Base-by-base conservation (phyloP, 148 eudicot species). In the Oxyria digyna region DNA sequence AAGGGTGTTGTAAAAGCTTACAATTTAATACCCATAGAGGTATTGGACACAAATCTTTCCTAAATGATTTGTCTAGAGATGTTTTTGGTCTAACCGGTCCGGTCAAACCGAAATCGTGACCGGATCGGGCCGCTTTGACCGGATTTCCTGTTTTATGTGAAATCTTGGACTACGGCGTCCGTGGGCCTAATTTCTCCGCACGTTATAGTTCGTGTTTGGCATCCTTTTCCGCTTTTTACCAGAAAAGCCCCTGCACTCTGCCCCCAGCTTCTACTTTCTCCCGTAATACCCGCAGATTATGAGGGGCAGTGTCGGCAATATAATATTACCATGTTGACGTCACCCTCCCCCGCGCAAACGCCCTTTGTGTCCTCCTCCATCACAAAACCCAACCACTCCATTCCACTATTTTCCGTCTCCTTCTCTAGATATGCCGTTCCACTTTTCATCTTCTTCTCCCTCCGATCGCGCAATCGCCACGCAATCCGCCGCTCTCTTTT, bases 321-420 rank as follows among this genome's bases (percentile, higher is more conserved):
- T 13, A 4, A 14, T 4, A 4, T 4, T 17, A 38, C 37, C 65
- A 15, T 14, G 37, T 27, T 6, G 33, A 31, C 65, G 65, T 31
- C 35, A 15, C 31, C 65, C 65, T 29, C 59, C 64, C 64, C 64
- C 64, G 64, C 64, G 64, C 64, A 57, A 57, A 57, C 64, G 27
- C 32, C 62, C 62, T 7, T 55, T 55, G n/a, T n/a, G n/a, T 54
- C 31, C 27, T 54, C 31, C 21, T 46, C 52, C 52, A 7, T 46
- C 29, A 3, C 10, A 24, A 54, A 24, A 8, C 24, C 57, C 27
- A 49, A 49, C 24, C 55, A 20, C 55, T 20, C 55, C 17, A 49
- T 49, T 49, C 23, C n/a, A n/a, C n/a, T n/a, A 35, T 6, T 2
- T 35, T 3, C 12, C 17, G 62, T 54, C 17, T 24, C 24, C 38